Base-by-base conservation (phyloP, 2,329 filamentous ascomycete genomes). In the Hypomyces rosellus region DNA sequence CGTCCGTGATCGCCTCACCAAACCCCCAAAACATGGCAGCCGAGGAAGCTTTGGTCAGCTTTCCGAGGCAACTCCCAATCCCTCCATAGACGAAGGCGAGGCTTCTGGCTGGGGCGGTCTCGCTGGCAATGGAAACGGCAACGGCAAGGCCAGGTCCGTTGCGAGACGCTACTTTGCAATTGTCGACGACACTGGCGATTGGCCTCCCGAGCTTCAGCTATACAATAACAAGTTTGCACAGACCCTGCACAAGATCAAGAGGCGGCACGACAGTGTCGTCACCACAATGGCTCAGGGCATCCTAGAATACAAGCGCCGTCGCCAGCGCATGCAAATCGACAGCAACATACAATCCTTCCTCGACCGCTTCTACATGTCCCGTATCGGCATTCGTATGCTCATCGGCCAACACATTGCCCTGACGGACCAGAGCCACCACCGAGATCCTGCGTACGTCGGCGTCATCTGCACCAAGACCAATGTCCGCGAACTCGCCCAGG, bases 381-480 rank as follows among this genome's bases (percentile, higher is more conserved):
- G 93, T 55, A 99, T 99, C 64, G 93, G 93, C 58, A 99, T 99
- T 60, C 88, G 93, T 61, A 99, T 99, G 93, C 84, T 99, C 46
- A 96, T 99, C 62, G 93, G 93, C 48, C 93, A 99, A 69, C 93
- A 99, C 74, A 96, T 99, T 63, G 93, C 93, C 53, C 77, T 99
- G 52, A 96, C 91, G 5, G 92, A 97, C 68, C 91, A 97, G 71
- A 88, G 85, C 62, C 86, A 93, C 61, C 84, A 90, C 59, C 84
- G 85, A 55, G 92, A 97, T 68, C 89, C 90, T 36, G 88, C 89
- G 54, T 97, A 99, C 65, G 93, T 99, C 59, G 93, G 93, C 56
- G 96, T 99, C 59, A 99, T 99, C 65, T 99, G 93, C 75, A 99
- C 93, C 54, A 96, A 95, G 74, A 97, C 93, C 22, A 99, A 96